Evolutionary conservation across 768 basidiomycete species (phyloP).

Genomic region (Albatrellus ellisii): DNA sequence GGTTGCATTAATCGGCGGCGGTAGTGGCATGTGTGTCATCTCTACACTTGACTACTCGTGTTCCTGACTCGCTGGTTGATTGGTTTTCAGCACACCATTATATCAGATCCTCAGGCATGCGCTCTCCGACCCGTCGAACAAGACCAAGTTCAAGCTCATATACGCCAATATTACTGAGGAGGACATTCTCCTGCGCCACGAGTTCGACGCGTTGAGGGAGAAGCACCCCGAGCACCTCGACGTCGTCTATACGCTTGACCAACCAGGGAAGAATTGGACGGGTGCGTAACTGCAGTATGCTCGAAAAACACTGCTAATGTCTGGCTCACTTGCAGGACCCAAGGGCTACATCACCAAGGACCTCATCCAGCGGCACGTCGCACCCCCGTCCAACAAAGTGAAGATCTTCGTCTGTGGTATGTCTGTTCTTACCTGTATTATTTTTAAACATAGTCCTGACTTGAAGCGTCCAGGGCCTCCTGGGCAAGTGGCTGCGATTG

Average conservation of each 20-base stretch:
- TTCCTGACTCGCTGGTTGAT: neutral
- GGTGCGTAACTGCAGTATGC: constrained; percentile 16
- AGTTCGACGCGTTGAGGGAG: constrained; percentile 57
- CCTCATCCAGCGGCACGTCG: constrained; percentile 61
- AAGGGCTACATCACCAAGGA: constrained; percentile 67
- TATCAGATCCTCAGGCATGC: constrained; percentile 75
- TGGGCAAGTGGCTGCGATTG: constrained; percentile 74
- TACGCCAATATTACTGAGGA: constrained; percentile 84
- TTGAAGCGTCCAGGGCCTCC: constrained; percentile 51
- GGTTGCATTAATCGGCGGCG: constrained; percentile 85
- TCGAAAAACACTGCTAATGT: constrained; percentile 3
- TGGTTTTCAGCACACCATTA: constrained; percentile 50
- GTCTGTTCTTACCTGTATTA: constrained; percentile 14
- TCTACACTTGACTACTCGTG: neutral
- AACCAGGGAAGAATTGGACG: constrained; percentile 54
- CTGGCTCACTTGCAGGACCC: constrained; percentile 28
- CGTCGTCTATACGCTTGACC: constrained; percentile 80
- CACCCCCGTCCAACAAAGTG: constrained; percentile 45
- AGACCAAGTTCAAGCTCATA: constrained; percentile 87
- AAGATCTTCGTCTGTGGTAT: constrained; percentile 85
- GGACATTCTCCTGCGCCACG: constrained; percentile 81
- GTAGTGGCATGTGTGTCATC: constrained; percentile 70
- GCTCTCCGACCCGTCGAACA: constrained; percentile 61
- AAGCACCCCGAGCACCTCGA: constrained; percentile 62
- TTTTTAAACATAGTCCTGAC: neutral